Base-by-base conservation (phyloP, 805 yeast species). In the Hanseniaspora meyeri region DNA sequence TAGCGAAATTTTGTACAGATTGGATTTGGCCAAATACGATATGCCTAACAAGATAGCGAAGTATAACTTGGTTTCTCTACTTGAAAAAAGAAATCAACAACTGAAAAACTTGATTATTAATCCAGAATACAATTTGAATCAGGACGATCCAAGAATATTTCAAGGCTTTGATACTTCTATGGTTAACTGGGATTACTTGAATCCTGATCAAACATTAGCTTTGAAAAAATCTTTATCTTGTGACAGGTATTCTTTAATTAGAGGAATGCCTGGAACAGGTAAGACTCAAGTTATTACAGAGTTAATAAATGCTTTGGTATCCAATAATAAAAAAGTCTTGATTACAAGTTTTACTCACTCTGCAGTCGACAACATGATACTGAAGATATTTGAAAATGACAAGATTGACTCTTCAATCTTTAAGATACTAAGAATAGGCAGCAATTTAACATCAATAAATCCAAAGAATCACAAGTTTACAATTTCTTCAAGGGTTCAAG, bases 261-360 rank as follows among this genome's bases (percentile, higher is more conserved):
- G 91, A 59, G 98, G 98, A 0, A 93, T 93, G 98, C 98, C 98
- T 0, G 98, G 98, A 3, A 93, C 97, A 0, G 98, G 96, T 10
- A 88, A 88, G 64, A 88, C 96, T 1, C 88, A 97, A 0, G 85
- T 90, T 0, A 89, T 93, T 55, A 85, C 95, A 0, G 81, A 83
- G 48, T 63, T 93, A 17, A 83, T 90, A 45, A 74, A 77, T 57
- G 71, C 77, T 43, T 66, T 93, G 32, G 83, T 82, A 3, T 32
- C 63, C 2, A 68, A 70, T 1, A 74, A 76, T 49, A 81, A 79
- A 1, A 85, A 85, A 64, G 83, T 93, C 1, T 71, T 93, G 27
- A 69, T 93, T 49, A 80, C 96, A 0, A 85, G 96, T 0, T 89
- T 87, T 64, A 93, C 98, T 0, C 95, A 93, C 66, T 86, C 97